These are phyloP conservation scores for Phaeosphaeriaceae sp. DNA, from an alignment of 2,329 filamentous ascomycete genomes.

Conservation along the genomic window DNA sequence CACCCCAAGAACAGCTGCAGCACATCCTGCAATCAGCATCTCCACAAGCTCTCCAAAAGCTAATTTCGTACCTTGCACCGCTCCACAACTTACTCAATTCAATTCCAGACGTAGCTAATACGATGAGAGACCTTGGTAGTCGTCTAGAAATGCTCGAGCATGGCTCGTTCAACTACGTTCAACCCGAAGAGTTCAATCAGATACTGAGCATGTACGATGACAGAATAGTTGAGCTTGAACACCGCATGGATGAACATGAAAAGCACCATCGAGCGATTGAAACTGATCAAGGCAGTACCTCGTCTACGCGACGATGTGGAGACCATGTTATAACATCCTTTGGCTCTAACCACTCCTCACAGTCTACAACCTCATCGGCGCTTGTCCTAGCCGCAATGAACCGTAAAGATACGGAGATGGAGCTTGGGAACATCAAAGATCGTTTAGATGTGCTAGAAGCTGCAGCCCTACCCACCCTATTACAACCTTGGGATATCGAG, in stretches of 20 bases:
- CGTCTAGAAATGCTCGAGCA: conserved; percentile 74
- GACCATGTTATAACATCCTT: conserved; percentile 48
- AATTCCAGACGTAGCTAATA: conserved; percentile 51
- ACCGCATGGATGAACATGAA: conserved; percentile 53
- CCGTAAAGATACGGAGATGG: conserved; percentile 49
- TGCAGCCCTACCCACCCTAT: conserved; percentile 63
- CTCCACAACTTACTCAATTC: conserved; percentile 46
- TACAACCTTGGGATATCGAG: conserved; percentile 74
- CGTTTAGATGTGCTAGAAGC: conserved; percentile 63
- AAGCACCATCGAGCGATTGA: conserved; percentile 41
- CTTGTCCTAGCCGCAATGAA: conserved; percentile 45
- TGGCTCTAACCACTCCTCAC: conserved; percentile 46
- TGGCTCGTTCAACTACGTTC: conserved; percentile 68
- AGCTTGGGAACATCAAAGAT: conserved; percentile 57
- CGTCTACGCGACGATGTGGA: conserved; percentile 36
- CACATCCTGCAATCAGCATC: conserved; percentile 38
- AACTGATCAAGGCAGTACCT: conserved; percentile 35
- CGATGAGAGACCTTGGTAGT: conserved; percentile 66
- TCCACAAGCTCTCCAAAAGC: conserved; percentile 41
- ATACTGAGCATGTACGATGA: conserved; percentile 71
- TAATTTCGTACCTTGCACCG: conserved; percentile 44
- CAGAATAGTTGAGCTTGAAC: conserved; percentile 72
- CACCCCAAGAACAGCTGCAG: conserved; percentile 41
- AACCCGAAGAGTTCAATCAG: conserved; percentile 73
- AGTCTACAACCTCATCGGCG: conserved; percentile 48